Percentiles rank a stretch among this genome's conserved stretches.
These are phyloP conservation scores for Rhizophagus clarus DNA, from an alignment of 192 early-diverging fungal genomes.

Conservation along the genomic window DNA sequence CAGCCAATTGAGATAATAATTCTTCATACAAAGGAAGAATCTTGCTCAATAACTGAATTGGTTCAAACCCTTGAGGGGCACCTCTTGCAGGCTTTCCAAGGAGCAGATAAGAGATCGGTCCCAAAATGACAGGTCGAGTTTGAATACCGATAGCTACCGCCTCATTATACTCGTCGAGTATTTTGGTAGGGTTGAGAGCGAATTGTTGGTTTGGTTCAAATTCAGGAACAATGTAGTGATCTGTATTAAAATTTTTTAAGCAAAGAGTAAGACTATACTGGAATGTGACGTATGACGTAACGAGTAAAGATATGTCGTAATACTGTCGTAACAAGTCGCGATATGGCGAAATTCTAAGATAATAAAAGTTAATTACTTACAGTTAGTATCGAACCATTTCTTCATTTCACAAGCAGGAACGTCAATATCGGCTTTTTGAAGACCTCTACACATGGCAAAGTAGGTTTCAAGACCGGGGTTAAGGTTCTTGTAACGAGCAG, in stretches of 20 bases:
- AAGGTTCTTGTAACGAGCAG: slow-evolving; percentile 67
- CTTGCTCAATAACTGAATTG: slow-evolving; percentile 71
- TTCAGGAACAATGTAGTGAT: slow-evolving; percentile 83
- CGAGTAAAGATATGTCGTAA: too few relatives aligned
- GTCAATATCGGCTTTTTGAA: slow-evolving; percentile 79
- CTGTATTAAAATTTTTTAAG: slow-evolving; percentile 20
- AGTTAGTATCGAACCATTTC: slow-evolving; percentile 99
- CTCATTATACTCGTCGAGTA: slow-evolving; percentile 85
- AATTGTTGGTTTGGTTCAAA: slow-evolving; percentile 78
- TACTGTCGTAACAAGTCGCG: too few relatives aligned
- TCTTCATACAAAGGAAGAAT: slow-evolving; percentile 82
- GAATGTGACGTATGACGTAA: background rate
- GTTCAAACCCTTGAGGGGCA: slow-evolving; percentile 63
- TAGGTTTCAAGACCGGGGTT: slow-evolving; percentile 72
- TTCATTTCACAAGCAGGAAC: slow-evolving; percentile 98
- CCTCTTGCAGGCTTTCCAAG: slow-evolving; percentile 83
- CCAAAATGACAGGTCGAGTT: slow-evolving; percentile 91
- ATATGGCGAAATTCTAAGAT: too few relatives aligned
- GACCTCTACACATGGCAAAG: slow-evolving; percentile 98
- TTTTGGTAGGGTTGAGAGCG: slow-evolving; percentile 65
- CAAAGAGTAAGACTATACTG: background rate
- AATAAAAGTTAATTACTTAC: slow-evolving; percentile 57
- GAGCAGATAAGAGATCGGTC: slow-evolving; percentile 87
- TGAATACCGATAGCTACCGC: slow-evolving; percentile 89
- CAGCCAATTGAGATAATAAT: slow-evolving; percentile 72